Evolutionary conservation across 129 eudicot species (phyloP), one percentile per base, ranked within the genome.

Genomic region (Lactuca saligna): DNA sequence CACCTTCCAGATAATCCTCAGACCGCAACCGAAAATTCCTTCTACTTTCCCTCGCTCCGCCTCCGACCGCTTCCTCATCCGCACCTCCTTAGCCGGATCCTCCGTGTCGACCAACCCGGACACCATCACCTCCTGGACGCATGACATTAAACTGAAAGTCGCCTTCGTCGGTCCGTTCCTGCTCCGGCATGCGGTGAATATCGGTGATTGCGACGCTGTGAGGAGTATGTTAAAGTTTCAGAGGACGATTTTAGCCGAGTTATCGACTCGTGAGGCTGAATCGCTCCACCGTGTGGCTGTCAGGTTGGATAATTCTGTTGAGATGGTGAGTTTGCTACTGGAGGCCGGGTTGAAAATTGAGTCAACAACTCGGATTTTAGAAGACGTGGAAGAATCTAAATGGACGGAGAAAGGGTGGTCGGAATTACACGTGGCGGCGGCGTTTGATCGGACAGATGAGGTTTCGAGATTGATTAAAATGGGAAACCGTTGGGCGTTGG

Each of bases 1-100:
- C 75, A 58, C 92, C 54, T 60, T 89, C 74, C 96, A 89, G 38
- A 68, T 89, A 75, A 80, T 89, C 76, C 89, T 89, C 75, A 83
- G 73, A 38, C 96, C 96, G 9, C 96, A 85, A 54, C 70, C 89
- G 16, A 85, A 83, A 11, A 61, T 81, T 33, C 96, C 96, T 17
- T n/a, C 82, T 0, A 6, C 82, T 33, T 86, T 83, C 70, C 96
- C 92, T 20, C 81, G 87, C 49, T 89, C 84, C 13, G 75, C 83
- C 57, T 58, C 87, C 29, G 96, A 88, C 80, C 80, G 83, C 0
- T 88, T 88, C 80, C 85, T 88, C 60, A 37, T 89, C 72, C 82
- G 72, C 60, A 51, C 87, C n/a, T 10, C 69, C 46, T 29, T 82
- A 68, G 49, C 78, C 75, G 12, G 70, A 64, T 34, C 87, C 58